phyloP scores from a whole-genome alignment of 1,284 basidiomycete species.

The Boletus subluridellus region DNA sequence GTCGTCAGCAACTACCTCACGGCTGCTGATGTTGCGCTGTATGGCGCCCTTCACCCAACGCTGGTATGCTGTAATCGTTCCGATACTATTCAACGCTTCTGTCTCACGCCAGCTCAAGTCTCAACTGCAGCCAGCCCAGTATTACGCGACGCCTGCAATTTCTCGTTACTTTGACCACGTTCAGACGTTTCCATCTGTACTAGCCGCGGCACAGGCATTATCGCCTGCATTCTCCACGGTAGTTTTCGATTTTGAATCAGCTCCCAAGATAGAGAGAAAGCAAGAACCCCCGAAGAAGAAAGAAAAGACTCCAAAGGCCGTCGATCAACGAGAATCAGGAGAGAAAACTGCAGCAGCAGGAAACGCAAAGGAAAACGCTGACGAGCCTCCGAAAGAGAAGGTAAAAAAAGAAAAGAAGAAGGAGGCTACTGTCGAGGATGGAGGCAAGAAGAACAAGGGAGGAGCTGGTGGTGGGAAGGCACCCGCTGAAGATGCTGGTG shows the following conservation, averaged over 20 bases:
- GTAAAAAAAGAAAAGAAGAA: slow-evolving; percentile 50
- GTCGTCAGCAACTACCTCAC: slow-evolving; percentile 78
- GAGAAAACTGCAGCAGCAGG: slow-evolving; percentile 27
- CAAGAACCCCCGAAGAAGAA: slow-evolving; percentile 76
- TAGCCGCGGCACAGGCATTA: slow-evolving; percentile 50
- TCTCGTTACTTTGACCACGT: slow-evolving; percentile 94
- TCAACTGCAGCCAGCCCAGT: slow-evolving; percentile 60
- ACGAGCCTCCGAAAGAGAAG: slow-evolving; percentile 39
- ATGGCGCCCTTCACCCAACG: slow-evolving; percentile 75
- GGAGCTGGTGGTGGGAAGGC: slow-evolving; percentile 38
- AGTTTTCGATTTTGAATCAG: slow-evolving; percentile 68
- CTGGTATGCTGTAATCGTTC: slow-evolving; percentile 53
- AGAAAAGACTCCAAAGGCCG: slow-evolving; percentile 63
- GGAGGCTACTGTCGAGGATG: slow-evolving; percentile 40
- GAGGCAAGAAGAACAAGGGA: slow-evolving; percentile 46
- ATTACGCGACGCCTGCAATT: slow-evolving; percentile 74
- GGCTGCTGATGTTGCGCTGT: slow-evolving; percentile 83
- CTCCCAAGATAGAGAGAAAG: slow-evolving; percentile 72
- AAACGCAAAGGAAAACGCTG: slow-evolving; percentile 30
- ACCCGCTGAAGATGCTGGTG: slow-evolving; percentile 61
- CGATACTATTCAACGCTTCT: not conserved
- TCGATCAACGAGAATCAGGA: slow-evolving; percentile 32
- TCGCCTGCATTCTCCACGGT: slow-evolving; percentile 60
- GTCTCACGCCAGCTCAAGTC: slow-evolving; percentile 45
- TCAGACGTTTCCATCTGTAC: slow-evolving; percentile 66